Percentiles rank a stretch among this genome's conserved stretches.
phyloP scores from a whole-genome alignment of 495 filamentous ascomycete species.

The Neurospora terricola region DNA sequence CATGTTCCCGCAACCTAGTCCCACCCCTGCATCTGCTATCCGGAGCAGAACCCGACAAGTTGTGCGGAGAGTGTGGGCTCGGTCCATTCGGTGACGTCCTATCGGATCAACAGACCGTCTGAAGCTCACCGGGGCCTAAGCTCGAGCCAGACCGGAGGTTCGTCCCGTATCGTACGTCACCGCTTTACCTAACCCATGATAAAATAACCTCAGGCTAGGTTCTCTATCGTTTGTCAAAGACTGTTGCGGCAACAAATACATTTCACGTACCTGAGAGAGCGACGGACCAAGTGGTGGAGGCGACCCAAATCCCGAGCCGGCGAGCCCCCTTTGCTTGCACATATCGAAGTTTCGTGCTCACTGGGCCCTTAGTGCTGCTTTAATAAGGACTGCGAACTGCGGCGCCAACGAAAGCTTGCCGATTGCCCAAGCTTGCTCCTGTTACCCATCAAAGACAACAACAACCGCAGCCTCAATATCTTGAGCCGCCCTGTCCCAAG shows the following conservation, averaged over 20 bases:
- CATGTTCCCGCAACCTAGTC: not conserved
- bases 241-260: not conserved
- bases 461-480: not conserved
- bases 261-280: not conserved
- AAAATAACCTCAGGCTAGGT: not conserved
- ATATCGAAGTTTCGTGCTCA: not conserved
- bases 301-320: not conserved
- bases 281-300: not conserved
- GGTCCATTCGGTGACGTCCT: not conserved
- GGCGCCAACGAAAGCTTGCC: not conserved
- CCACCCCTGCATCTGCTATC: not conserved
- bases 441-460: not conserved
- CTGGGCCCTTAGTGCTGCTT: not conserved
- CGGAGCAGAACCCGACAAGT: not conserved
- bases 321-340: not conserved
- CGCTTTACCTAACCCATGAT: not conserved
- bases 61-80: not conserved
- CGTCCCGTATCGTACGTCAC: not conserved
- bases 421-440: not conserved
- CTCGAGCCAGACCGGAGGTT: not conserved
- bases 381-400: not conserved
- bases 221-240: not conserved
- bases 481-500: not conserved
- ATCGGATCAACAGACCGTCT: not conserved
- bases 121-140: not conserved